These are phyloP conservation scores for Nepenthes mirabilis DNA, from an alignment of 148 eudicot species.

Conservation along the genomic window DNA sequence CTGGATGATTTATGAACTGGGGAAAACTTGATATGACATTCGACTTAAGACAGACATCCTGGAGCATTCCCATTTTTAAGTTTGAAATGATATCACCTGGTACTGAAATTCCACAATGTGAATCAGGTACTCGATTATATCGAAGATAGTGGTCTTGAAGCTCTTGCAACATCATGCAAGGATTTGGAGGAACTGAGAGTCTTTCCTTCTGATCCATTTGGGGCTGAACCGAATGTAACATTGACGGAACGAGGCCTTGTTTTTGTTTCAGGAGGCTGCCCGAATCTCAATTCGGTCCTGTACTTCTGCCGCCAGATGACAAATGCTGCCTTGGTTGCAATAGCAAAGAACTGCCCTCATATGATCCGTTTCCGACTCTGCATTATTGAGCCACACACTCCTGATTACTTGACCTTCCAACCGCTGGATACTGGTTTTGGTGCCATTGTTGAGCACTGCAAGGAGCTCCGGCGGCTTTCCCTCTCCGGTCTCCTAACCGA, in stretches of 20 bases:
- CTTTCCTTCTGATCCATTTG: conserved; percentile 82
- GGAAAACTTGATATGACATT: too few relatives aligned
- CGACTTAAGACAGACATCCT: too few relatives aligned
- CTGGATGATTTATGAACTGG: too few relatives aligned
- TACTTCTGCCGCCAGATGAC: conserved; percentile 93
- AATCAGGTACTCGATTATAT: conserved; percentile 77
- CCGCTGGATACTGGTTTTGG: conserved; percentile 85
- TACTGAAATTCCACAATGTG: neutral
- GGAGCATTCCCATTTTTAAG: too few relatives aligned
- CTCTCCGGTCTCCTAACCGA: conserved; percentile 84
- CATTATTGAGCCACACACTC: conserved; percentile 65
- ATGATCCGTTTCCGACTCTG: conserved; percentile 65
- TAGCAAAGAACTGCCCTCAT: conserved; percentile 67
- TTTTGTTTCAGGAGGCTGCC: conserved; percentile 72
- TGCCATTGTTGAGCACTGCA: conserved; percentile 75
- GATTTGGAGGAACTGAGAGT: conserved; percentile 72
- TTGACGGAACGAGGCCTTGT: conserved; percentile 86
- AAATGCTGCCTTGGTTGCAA: conserved; percentile 55
- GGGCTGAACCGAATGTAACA: conserved; percentile 54
- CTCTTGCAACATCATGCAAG: conserved; percentile 65
- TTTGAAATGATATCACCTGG: too few relatives aligned
- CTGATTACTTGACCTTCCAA: conserved; percentile 61
- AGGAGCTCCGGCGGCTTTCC: conserved; percentile 62
- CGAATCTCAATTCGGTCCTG: conserved; percentile 73
- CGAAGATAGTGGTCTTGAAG: conserved; percentile 76